Base-by-base conservation (phyloP, 495 filamentous ascomycete species). In the Aspergillus diversus region DNA sequence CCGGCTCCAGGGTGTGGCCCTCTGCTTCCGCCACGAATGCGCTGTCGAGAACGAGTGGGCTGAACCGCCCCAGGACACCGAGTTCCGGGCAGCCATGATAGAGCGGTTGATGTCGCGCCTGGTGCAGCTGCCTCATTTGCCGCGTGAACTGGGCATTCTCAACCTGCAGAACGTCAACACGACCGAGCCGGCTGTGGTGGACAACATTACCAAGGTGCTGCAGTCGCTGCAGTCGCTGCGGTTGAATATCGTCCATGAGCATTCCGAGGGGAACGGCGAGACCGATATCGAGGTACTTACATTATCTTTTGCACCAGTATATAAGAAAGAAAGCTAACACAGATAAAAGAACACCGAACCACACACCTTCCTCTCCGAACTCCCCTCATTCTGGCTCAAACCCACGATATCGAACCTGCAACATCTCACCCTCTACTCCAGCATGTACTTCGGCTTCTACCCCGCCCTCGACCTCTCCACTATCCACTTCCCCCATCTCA, bases 381-480 rank as follows among this genome's bases (percentile, higher is more conserved):
- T 67, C 6, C 50, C 65, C 8, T 53, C 63, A 32, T 57, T 62
- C 46, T 75, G 70, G 70, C 67, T 75, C 32, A 60, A 63, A 11
- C 72, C 70, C 7, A 39, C 64, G 5, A 33, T 56, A 17, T 34
- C 53, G 9, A 69, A 60, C 15, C 66, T 75, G 5, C 37, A 64
- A 32, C 67, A 70, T 32, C 71, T 75, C 7, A 66, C 68, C 21
- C 60, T 75, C 32, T 71, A 66, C 33, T 69, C 65, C 32, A 55
- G 33, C 33, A 31, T 60, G 7, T 70, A 66, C 55, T 69, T 59
- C 21, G 72, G 70, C 16, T 70, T 66, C 52, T 73, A 60, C 17
- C 72, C 72, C 5, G 61, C 64, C 31, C 35, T 62, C 2, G 54
- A 64, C 31, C 60, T 71, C 9, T 31, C 48, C 4, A 49, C 51